Conservation (phyloP, 768 basidiomycete genomes). For the Rubroboletus satanas region DNA sequence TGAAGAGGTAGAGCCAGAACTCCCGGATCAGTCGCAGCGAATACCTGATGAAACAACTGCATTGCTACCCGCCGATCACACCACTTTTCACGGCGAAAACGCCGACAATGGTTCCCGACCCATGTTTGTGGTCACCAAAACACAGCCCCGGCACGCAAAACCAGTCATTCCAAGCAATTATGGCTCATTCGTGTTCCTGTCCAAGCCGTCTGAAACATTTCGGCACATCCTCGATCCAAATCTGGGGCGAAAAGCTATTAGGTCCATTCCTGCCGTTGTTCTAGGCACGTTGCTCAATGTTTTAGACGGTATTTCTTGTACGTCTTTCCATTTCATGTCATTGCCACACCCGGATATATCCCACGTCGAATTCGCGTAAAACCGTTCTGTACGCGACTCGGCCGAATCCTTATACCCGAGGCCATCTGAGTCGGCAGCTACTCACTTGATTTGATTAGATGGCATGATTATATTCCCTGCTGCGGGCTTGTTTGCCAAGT, state of each 20-base stretch:
- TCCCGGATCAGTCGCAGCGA: background rate
- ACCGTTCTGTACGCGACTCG: background rate
- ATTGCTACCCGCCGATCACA: constrained; percentile 14
- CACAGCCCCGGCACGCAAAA: constrained; percentile 11
- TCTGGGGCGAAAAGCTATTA: constrained; percentile 23
- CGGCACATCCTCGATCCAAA: constrained; percentile 13
- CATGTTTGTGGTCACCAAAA: background rate
- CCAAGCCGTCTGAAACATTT: constrained; percentile 8
- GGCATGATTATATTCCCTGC: constrained; percentile 97
- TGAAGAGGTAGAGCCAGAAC: background rate
- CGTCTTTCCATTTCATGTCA: constrained; percentile 28
- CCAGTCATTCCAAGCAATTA: background rate
- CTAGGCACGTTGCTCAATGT: constrained; percentile 85
- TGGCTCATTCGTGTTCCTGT: constrained; percentile 8
- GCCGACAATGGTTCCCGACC: background rate
- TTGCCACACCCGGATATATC: background rate
- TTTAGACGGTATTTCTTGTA: constrained; percentile 90
- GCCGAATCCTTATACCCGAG: background rate
- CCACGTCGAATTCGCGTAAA: constrained; percentile 5
- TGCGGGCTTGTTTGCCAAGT: constrained; percentile 68
- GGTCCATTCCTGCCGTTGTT: constrained; percentile 75
- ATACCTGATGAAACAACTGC: constrained; percentile 20
- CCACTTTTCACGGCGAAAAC: background rate
- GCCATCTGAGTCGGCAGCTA: background rate
- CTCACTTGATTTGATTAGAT: constrained; percentile 42